These are phyloP conservation scores for Limtongia smithiae DNA, from an alignment of 805 yeast genomes.

Conservation along the genomic window DNA sequence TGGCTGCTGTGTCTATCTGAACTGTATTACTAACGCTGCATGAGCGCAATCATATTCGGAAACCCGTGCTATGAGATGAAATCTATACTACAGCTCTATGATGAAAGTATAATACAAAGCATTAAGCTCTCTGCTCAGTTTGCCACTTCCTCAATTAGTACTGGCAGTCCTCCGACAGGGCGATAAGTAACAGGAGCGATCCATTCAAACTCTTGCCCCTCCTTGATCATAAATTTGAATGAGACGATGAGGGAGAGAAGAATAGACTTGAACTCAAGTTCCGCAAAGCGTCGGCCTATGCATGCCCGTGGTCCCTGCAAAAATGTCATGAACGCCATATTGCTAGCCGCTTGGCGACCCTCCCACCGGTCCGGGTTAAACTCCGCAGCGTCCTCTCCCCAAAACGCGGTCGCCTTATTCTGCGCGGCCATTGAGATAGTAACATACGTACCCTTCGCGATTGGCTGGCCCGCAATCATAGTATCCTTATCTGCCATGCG, in stretches of 20 bases:
- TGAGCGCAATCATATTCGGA: too few relatives aligned
- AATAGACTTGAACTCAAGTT: too few relatives aligned
- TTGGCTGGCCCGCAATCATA: constrained; percentile 3
- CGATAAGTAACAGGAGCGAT: too few relatives aligned
- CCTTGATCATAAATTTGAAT: constrained; percentile 13
- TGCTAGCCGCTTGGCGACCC: constrained; percentile 14
- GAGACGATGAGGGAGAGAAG: too few relatives aligned
- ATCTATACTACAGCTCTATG: too few relatives aligned
- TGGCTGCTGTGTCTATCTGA: too few relatives aligned
- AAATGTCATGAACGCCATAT: constrained; percentile 19
- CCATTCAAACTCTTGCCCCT: constrained; percentile 12
- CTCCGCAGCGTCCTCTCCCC: constrained; percentile 16
- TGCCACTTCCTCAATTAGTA: too few relatives aligned
- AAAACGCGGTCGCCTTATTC: constrained; percentile 1
- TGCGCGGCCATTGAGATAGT: constrained; percentile 3
- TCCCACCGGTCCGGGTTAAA: constrained; percentile 25
- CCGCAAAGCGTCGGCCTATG: constrained; percentile 22
- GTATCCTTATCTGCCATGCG: constrained; percentile 8
- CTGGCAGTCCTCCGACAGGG: too few relatives aligned
- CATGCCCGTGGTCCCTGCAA: constrained; percentile 18
- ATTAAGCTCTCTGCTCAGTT: too few relatives aligned
- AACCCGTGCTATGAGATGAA: too few relatives aligned
- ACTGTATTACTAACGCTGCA: too few relatives aligned
- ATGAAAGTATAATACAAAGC: too few relatives aligned
- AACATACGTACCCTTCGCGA: constrained; percentile 13